Evolutionary conservation across 345 rosid genomes (phyloP).

Genomic region (Kernera saxatilis): DNA sequence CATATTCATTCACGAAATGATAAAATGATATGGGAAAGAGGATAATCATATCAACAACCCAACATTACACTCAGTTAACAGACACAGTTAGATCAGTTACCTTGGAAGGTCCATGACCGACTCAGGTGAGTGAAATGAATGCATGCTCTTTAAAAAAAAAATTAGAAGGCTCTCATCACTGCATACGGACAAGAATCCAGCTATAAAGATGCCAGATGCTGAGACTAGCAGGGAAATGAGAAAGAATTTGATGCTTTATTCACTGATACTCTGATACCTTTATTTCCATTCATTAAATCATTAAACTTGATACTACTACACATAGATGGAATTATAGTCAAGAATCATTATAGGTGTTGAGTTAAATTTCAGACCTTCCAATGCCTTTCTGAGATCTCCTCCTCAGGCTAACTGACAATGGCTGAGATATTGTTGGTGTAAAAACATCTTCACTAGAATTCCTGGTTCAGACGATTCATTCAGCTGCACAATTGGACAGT

Average conservation of each 20-base stretch:
- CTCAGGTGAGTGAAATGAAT: neutral
- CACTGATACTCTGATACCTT: neutral
- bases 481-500: constrained; percentile 80
- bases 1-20: neutral
- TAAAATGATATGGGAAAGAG: neutral
- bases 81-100: constrained; percentile 17
- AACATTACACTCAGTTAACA: neutral
- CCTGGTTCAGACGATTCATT: constrained; percentile 11
- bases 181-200: constrained; percentile 4
- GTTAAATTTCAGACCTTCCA: constrained; percentile 18
- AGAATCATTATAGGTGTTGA: neutral
- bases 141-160: neutral
- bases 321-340: constrained; percentile 9
- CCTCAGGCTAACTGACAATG: neutral
- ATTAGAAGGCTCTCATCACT: neutral
- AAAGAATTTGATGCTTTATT: constrained; percentile 12
- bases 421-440: neutral
- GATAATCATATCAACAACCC: neutral
- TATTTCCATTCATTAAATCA: constrained; percentile 5
- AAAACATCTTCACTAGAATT: neutral
- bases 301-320: constrained; percentile 15
- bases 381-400: constrained; percentile 1
- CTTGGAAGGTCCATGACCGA: neutral
- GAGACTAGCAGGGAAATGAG: neutral
- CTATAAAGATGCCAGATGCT: neutral